Conservation (phyloP, 176 grass and related monocot species). For the Musa troglodytarum region DNA sequence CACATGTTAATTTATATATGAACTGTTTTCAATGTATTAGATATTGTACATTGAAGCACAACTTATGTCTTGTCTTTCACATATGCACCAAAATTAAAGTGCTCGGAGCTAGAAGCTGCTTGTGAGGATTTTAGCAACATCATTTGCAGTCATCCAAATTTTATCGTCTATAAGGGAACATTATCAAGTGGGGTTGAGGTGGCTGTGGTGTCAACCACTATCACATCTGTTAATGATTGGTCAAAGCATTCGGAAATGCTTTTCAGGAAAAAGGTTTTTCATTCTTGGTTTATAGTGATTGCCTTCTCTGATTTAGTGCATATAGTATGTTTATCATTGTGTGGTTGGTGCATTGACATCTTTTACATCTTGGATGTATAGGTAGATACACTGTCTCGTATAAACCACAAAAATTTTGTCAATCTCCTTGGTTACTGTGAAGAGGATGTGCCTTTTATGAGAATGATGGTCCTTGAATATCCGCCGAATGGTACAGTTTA, state of each 20-base stretch:
- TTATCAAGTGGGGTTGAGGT: conserved; percentile 95
- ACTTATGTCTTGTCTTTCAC: neutral
- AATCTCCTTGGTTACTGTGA: conserved; percentile 88
- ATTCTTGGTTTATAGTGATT: neutral
- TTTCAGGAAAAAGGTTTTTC: conserved; percentile 86
- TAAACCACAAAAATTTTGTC: conserved; percentile 99
- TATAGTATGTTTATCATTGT: conserved; percentile 12
- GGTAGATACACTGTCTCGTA: conserved; percentile 79
- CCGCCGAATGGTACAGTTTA: conserved; percentile 78
- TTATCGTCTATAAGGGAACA: conserved; percentile 87
- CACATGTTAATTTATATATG: too few species aligned
- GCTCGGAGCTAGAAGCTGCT: conserved; percentile 67
- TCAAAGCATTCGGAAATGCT: conserved; percentile 60
- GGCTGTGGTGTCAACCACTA: conserved; percentile 69
- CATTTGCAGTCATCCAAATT: conserved; percentile 54
- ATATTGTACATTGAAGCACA: neutral
- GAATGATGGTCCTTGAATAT: conserved; percentile 99
- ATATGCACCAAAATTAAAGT: conserved; percentile 66
- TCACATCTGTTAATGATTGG: conserved; percentile 66
- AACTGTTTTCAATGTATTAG: neutral
- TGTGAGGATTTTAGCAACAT: conserved; percentile 99
- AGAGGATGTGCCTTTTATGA: conserved; percentile 92
- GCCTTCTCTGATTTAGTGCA: neutral
- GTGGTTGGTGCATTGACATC: conserved; percentile 8
- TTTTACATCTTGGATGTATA: conserved; percentile 32